phyloP scores from a whole-genome alignment of 83 land plant genomes.

The Isoetes engelmannii region DNA sequence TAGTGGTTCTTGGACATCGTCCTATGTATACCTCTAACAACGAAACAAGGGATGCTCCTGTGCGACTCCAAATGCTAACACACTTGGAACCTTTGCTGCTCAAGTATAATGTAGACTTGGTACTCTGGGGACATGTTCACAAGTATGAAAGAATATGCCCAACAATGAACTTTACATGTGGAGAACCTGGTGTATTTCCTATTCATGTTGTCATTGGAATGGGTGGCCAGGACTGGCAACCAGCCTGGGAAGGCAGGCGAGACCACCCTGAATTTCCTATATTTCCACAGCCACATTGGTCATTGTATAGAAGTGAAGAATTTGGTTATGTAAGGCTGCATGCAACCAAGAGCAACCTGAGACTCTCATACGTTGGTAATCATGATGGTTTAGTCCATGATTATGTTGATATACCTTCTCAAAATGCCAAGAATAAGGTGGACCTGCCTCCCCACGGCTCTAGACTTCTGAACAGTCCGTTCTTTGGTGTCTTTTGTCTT shows the following conservation, averaged over 20 bases:
- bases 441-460: too few species aligned
- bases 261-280: conserved; percentile 28
- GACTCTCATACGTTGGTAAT: conserved; percentile 35
- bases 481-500: too few species aligned
- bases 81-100: conserved; percentile 70
- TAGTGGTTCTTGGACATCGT: conserved; percentile 86
- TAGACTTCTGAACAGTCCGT: too few species aligned
- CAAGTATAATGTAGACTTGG: conserved; percentile 60
- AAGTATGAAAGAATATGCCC: conserved; percentile 89
- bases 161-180: conserved; percentile 61
- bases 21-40: conserved; percentile 85
- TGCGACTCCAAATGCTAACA: conserved; percentile 42
- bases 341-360: conserved; percentile 24
- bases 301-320: conserved; percentile 32
- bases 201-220: conserved; percentile 40
- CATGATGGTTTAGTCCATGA: conserved; percentile 43
- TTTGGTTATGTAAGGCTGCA: conserved; percentile 38
- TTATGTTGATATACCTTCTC: conserved; percentile 22
- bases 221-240: conserved; percentile 37
- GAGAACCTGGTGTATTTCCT: conserved; percentile 28
- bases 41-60: conserved; percentile 31
- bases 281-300: conserved; percentile 39
- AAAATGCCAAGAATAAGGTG: too few species aligned
- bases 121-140: conserved; percentile 91
- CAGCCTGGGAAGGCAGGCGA: conserved; percentile 24